Evolutionary conservation across 305 asterid genomes (phyloP), one percentile per base, ranked within the genome.

Genomic region (Fraxinus baroniana): DNA sequence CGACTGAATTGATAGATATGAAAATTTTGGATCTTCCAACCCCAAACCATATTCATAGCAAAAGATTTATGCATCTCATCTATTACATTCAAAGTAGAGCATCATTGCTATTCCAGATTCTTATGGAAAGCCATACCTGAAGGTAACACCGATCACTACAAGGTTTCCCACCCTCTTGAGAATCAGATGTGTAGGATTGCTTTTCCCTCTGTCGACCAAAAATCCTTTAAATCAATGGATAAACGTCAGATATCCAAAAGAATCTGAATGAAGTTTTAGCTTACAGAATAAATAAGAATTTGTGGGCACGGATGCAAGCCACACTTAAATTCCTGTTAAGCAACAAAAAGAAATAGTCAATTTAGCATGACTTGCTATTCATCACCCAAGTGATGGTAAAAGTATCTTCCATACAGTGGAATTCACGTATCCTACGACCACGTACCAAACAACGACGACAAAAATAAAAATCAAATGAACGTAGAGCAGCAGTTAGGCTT

Each of bases 381-480:
- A 86, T 75, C 81, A 80, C 44, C 49, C 9, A 33, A 72, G 73
- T 7, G 44, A 52, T 18, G 28, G 49, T 30, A 55, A 77, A 26
- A 46, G 68, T 78, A 78, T 22, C 9, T 33, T 82, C 41, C 72
- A 32, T 3, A 39, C 72, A 41, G 76, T 46, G 66, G 33, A 74
- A 66, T 78, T 75, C 41, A 74, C 26, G 39, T 26, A 68, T 24
- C 39, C 41, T 70, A 33, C 35, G 81, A 71, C 33, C 83, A 80
- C 94, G 72, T 91, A 97, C 99, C 98, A 97, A 90, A 90, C 99
- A 97, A 78, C 98, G 98, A 44, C 98, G 98, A 84, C 99, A 97
- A 86, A 97, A 97, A 82, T 94, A 93, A 86, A 89, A 92, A 91
- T 97, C 98, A 78, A 93, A 92, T 77, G 98, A 92, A 91, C 91